phyloP scores from a whole-genome alignment of 2,329 filamentous ascomycete genomes.

The Rugonectria rugulosa region DNA sequence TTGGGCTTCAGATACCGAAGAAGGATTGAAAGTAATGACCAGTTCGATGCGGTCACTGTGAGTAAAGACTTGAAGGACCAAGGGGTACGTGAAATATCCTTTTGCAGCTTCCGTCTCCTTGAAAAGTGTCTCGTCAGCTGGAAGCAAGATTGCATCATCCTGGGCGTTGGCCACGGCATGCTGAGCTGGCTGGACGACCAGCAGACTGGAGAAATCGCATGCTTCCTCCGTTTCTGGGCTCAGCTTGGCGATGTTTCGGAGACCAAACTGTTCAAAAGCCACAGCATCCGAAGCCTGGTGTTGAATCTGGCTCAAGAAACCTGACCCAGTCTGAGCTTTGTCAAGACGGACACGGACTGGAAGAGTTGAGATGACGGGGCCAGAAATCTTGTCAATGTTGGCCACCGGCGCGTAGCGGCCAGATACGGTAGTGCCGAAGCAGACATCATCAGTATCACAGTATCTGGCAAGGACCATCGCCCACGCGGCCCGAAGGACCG shows the following conservation, averaged over 20 bases:
- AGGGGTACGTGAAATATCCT: slow-evolving; percentile 36
- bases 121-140: neutral
- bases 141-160: neutral
- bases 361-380: no score
- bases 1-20: neutral
- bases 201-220: slow-evolving; percentile 11
- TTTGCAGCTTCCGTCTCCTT: slow-evolving; percentile 12
- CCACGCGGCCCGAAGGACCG: no score
- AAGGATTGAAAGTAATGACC: slow-evolving; percentile 21
- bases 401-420: no score
- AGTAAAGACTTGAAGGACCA: slow-evolving; percentile 20
- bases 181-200: slow-evolving; percentile 21
- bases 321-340: no score
- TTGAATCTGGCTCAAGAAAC: no score
- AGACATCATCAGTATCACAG: no score
- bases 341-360: no score
- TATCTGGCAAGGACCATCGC: no score
- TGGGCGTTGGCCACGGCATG: neutral
- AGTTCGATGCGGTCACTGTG: slow-evolving; percentile 27
- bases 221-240: slow-evolving; percentile 3
- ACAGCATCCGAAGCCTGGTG: no score
- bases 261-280: slow-evolving; percentile 7
- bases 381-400: no score
- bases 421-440: no score
- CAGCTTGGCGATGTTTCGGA: slow-evolving; percentile 28